Conservation (phyloP, 1,284 basidiomycete genomes). For the Ganoderma lucidum region DNA sequence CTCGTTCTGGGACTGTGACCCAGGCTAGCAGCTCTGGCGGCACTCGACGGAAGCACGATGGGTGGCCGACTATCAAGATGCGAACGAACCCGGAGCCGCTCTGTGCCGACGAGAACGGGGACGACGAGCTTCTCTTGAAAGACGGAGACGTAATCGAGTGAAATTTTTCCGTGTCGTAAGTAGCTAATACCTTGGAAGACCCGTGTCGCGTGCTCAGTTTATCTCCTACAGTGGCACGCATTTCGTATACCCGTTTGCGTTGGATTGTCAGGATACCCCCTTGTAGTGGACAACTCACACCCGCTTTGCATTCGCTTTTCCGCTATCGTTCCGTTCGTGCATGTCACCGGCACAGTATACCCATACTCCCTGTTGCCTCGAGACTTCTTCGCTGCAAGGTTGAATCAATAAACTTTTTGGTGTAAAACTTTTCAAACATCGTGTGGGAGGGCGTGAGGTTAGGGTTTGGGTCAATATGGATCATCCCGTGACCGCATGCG, state of each 20-base stretch:
- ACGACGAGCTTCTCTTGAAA: conserved; percentile 45
- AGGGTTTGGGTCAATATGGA: conserved; percentile 18
- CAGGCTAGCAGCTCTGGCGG: conserved; percentile 29
- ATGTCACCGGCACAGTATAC: conserved; percentile 6
- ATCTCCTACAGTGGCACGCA: background rate
- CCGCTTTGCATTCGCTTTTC: background rate
- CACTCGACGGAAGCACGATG: conserved; percentile 30
- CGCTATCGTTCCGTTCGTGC: background rate
- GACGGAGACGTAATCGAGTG: conserved; percentile 37
- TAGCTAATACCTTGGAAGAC: background rate
- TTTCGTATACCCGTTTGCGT: background rate
- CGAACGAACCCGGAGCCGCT: conserved; percentile 38
- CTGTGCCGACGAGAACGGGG: conserved; percentile 37
- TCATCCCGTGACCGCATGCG: conserved; percentile 27
- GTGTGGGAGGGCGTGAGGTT: conserved; percentile 16
- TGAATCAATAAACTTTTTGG: background rate
- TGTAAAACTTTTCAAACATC: no score
- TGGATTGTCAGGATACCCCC: background rate
- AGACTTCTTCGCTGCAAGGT: background rate
- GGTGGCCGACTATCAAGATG: conserved; percentile 39
- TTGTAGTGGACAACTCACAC: background rate
- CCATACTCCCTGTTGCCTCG: conserved; percentile 1
- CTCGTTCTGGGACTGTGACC: conserved; percentile 44
- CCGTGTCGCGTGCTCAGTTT: background rate
- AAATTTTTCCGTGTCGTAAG: conserved; percentile 9